phyloP scores from a whole-genome alignment of 2,329 filamentous ascomycete genomes.

The Alternaria novae-zelandiae region DNA sequence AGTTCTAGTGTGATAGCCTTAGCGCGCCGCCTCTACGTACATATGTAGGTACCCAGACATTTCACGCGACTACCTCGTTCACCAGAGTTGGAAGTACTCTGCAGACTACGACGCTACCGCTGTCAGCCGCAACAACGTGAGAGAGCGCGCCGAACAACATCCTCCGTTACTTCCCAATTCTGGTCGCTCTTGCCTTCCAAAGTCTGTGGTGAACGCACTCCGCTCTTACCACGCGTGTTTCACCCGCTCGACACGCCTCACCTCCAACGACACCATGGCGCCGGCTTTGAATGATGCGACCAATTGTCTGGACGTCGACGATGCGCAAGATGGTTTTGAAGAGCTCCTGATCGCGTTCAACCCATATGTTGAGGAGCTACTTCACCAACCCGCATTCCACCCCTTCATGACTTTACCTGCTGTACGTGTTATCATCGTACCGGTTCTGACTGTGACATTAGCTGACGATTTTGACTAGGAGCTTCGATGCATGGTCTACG shows the following conservation, averaged over 20 bases:
- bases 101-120: background rate
- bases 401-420: background rate
- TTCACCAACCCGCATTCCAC: background rate
- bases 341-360: background rate
- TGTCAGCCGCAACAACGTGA: background rate
- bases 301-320: background rate
- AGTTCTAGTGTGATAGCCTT: background rate
- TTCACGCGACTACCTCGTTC: background rate
- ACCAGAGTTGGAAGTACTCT: background rate
- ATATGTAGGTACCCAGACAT: background rate
- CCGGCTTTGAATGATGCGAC: background rate
- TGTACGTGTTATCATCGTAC: background rate
- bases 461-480: background rate
- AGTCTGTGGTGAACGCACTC: background rate
- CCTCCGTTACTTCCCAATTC: background rate
- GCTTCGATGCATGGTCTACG: background rate
- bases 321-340: background rate
- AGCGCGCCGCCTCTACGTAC: background rate
- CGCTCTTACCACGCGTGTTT: background rate
- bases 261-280: background rate
- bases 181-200: background rate
- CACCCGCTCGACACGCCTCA: background rate
- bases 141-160: background rate
- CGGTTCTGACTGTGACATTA: background rate
- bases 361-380: background rate